phyloP scores from a whole-genome alignment of 495 filamentous ascomycete genomes.

The Thermothielavioides terrestris region DNA sequence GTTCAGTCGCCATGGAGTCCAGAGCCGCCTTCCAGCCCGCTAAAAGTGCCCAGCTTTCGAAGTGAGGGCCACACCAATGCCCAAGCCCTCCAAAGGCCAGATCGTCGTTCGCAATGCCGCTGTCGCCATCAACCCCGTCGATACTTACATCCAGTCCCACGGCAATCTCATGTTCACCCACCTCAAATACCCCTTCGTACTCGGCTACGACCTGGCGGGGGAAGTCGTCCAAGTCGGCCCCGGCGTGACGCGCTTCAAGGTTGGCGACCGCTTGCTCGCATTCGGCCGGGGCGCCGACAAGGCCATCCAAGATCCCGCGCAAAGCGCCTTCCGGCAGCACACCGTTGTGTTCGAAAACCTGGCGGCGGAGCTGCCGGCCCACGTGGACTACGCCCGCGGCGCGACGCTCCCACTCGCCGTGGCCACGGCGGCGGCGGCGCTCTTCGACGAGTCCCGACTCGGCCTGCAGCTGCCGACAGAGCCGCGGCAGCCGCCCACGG shows the following conservation, averaged over 20 bases:
- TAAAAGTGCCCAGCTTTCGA: no score
- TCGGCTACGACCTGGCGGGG: conserved; percentile 48
- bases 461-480: no score
- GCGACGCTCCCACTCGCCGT: no score
- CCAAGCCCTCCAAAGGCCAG: neutral
- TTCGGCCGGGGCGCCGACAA: conserved; percentile 12
- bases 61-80: no score
- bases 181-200: conserved; percentile 38
- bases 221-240: conserved; percentile 39
- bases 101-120: conserved; percentile 30
- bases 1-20: no score
- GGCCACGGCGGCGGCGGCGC: no score
- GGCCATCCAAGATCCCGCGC: conserved; percentile 7
- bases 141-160: conserved; percentile 32
- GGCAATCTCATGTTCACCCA: conserved; percentile 19
- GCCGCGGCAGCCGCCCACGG: no score
- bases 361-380: no score
- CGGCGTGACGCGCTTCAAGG: conserved; percentile 34
- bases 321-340: conserved; percentile 32
- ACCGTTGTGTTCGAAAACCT: no score
- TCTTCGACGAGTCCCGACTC: no score
- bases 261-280: conserved; percentile 37
- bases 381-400: no score
- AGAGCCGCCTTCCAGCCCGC: no score
- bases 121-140: conserved; percentile 39